These are phyloP conservation scores for Phlyctochytrium arcticum DNA, from an alignment of 192 early-diverging fungal genomes.

Conservation along the genomic window DNA sequence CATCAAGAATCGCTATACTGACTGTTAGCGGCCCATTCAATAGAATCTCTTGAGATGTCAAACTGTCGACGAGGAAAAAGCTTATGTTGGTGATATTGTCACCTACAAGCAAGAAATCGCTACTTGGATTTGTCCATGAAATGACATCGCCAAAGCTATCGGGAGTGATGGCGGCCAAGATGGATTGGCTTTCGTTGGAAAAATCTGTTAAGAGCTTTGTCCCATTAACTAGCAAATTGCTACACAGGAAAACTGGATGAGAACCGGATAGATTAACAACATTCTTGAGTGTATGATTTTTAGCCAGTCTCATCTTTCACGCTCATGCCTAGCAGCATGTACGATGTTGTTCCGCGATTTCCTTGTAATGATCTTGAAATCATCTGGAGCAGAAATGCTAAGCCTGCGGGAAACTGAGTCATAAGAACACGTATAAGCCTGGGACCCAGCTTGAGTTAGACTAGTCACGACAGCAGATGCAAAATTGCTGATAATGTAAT, in stretches of 20 bases:
- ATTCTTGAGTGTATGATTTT: background rate
- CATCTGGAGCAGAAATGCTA: too few relatives aligned
- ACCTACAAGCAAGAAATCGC: constrained; percentile 4
- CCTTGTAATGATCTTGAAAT: too few relatives aligned
- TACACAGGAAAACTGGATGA: background rate
- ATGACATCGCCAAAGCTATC: constrained; percentile 13
- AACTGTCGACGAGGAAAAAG: too few relatives aligned
- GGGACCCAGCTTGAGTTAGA: too few relatives aligned
- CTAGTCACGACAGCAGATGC: background rate
- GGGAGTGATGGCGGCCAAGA: background rate
- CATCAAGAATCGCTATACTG: constrained; percentile 5
- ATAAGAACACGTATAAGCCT: constrained; percentile 1
- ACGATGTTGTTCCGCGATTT: background rate
- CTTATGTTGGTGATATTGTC: background rate
- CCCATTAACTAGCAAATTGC: too few relatives aligned
- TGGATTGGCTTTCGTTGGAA: background rate
- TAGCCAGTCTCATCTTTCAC: background rate
- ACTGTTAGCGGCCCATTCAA: constrained; percentile 9
- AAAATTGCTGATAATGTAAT: constrained; percentile 15
- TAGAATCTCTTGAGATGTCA: background rate
- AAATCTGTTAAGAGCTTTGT: background rate
- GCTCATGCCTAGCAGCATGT: background rate
- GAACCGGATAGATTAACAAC: constrained; percentile 4
- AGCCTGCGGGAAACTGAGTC: constrained; percentile 1
- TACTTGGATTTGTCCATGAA: background rate